Evolutionary conservation across 768 basidiomycete genomes (phyloP).

Genomic region (Suillus bovinus): DNA sequence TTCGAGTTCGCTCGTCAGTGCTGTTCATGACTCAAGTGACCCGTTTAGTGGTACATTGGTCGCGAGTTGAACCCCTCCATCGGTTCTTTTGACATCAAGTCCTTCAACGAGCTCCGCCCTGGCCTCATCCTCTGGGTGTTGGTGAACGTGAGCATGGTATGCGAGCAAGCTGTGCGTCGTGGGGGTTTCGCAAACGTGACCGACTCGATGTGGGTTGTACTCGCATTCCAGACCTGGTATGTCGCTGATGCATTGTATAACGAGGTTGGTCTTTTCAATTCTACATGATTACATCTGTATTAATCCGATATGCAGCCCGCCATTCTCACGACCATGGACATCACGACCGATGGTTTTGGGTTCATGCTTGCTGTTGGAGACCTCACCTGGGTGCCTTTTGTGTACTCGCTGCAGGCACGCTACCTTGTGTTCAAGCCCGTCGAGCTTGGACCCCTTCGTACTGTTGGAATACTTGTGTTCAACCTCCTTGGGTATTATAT

Average conservation of each 20-base stretch:
- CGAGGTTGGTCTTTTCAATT: slow-evolving; percentile 55
- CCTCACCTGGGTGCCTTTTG: slow-evolving; percentile 92
- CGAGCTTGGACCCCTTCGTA: slow-evolving; percentile 63
- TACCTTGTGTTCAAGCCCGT: slow-evolving; percentile 90
- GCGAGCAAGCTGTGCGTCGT: slow-evolving; percentile 83
- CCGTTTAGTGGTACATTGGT: slow-evolving; percentile 83
- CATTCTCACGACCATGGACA: slow-evolving; percentile 95
- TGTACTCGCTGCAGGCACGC: slow-evolving; percentile 90
- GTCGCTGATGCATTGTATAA: slow-evolving; percentile 86
- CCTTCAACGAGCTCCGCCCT: slow-evolving; percentile 50
- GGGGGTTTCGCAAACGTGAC: slow-evolving; percentile 66
- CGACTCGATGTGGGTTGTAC: slow-evolving; percentile 90
- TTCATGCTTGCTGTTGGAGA: slow-evolving; percentile 98
- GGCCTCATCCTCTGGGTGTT: slow-evolving; percentile 87
- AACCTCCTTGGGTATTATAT: slow-evolving; percentile 85
- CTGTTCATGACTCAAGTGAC: neutral
- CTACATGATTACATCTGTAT: neutral
- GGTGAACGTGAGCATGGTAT: slow-evolving; percentile 87
- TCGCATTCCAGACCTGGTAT: slow-evolving; percentile 86
- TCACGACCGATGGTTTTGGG: slow-evolving; percentile 96
- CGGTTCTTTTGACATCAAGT: slow-evolving; percentile 73
- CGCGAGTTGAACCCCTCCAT: slow-evolving; percentile 90
- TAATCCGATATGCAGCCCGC: slow-evolving; percentile 54
- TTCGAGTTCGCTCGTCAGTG: neutral
- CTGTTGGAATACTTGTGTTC: slow-evolving; percentile 58